A percentile compares a stretch with the other conserved stretches of the same genome.
These are phyloP conservation scores for Glycyrrhiza uralensis DNA, from an alignment of 306 rosid genomes.

Conservation along the genomic window DNA sequence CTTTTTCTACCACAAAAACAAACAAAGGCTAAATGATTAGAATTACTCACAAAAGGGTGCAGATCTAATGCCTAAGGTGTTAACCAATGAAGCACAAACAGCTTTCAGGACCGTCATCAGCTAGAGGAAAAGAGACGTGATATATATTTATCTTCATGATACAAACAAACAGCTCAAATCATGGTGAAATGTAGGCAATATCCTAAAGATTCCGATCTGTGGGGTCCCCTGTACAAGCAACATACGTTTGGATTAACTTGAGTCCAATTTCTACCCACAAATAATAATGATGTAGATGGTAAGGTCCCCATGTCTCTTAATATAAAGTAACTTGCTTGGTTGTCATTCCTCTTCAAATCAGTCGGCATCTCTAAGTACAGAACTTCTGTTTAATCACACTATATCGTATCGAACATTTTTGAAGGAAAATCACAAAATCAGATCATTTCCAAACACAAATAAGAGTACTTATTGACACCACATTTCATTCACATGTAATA, in stretches of 20 bases:
- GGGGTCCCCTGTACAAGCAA: slow-evolving; percentile 32
- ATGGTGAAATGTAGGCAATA: slow-evolving; percentile 38
- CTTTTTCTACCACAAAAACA: too few relatives aligned
- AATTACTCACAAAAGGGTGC: background rate
- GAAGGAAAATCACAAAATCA: background rate
- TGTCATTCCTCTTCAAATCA: slow-evolving; percentile 14
- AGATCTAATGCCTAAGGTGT: background rate
- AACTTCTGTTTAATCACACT: slow-evolving; percentile 11
- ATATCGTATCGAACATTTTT: background rate
- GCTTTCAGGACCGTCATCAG: slow-evolving; percentile 17
- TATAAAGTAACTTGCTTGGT: slow-evolving; percentile 23
- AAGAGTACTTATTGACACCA: background rate
- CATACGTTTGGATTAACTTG: slow-evolving; percentile 33
- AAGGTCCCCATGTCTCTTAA: slow-evolving; percentile 24
- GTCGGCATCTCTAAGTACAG: slow-evolving; percentile 19
- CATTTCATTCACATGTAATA: background rate
- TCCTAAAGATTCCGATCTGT: slow-evolving; percentile 52
- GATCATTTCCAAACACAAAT: background rate
- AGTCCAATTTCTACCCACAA: slow-evolving; percentile 32
- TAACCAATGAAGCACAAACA: background rate
- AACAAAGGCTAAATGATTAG: background rate
- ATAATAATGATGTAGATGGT: slow-evolving; percentile 27
- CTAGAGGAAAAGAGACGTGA: slow-evolving; percentile 12
- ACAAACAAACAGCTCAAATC: slow-evolving; percentile 33
- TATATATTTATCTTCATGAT: background rate